These are phyloP conservation scores for Phyllosticta citribraziliensis DNA, from an alignment of 2,329 filamentous ascomycete genomes.

Conservation along the genomic window DNA sequence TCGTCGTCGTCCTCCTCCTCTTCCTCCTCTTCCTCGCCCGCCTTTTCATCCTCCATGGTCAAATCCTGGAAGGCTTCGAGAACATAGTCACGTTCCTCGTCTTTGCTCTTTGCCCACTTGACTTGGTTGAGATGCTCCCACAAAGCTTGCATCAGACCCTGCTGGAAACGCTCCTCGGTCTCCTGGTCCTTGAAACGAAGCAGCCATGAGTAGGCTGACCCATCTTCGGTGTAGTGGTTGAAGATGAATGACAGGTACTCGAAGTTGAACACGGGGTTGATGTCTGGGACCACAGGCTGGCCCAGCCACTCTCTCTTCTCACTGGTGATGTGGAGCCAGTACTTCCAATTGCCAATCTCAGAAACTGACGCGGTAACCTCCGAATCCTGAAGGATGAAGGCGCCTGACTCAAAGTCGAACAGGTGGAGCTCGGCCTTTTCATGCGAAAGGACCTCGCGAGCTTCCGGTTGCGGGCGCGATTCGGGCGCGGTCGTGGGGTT, in stretches of 20 bases:
- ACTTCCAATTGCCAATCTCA: slow-evolving; percentile 85
- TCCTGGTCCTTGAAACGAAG: slow-evolving; percentile 80
- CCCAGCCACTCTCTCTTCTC: slow-evolving; percentile 75
- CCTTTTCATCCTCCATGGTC: slow-evolving; percentile 70
- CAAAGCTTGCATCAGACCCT: slow-evolving; percentile 86
- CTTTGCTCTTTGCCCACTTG: slow-evolving; percentile 90
- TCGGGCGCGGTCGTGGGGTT: slow-evolving; percentile 51
- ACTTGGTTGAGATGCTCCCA: slow-evolving; percentile 94
- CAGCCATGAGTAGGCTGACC: slow-evolving; percentile 90
- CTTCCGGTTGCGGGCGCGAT: slow-evolving; percentile 52
- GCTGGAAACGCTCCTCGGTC: slow-evolving; percentile 77
- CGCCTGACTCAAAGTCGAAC: slow-evolving; percentile 79
- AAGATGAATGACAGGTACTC: slow-evolving; percentile 99
- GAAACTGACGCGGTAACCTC: slow-evolving; percentile 69
- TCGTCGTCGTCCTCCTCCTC: slow-evolving; percentile 47
- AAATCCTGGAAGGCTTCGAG: slow-evolving; percentile 92
- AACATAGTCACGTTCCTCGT: slow-evolving; percentile 87
- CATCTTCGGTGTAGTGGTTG: slow-evolving; percentile 86
- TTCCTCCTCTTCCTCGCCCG: slow-evolving; percentile 45
- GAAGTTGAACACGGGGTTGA: slow-evolving; percentile 98
- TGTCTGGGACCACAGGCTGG: slow-evolving; percentile 74
- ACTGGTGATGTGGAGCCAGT: slow-evolving; percentile 82
- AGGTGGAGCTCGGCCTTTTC: slow-evolving; percentile 81
- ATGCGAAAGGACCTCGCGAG: slow-evolving; percentile 61
- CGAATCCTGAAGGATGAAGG: slow-evolving; percentile 72